A percentile compares a stretch with the other conserved stretches of the same genome.
These are phyloP conservation scores for Mucor plumbeus DNA, from an alignment of 371 early-diverging fungal genomes.

Conservation along the genomic window DNA sequence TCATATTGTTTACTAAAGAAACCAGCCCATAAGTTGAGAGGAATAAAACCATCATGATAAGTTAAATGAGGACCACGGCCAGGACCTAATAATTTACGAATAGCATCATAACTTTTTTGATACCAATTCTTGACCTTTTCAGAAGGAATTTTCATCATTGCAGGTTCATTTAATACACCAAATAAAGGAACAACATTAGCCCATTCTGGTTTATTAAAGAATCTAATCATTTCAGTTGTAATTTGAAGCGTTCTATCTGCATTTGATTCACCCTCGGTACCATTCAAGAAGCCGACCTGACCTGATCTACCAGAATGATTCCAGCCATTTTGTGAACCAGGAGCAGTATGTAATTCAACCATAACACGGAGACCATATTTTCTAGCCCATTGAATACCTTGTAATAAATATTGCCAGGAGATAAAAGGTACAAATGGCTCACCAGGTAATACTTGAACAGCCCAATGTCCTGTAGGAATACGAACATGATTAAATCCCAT, in stretches of 20 bases:
- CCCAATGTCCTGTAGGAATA: constrained; percentile 82
- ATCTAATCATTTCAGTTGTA: constrained; percentile 40
- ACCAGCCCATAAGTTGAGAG: constrained; percentile 40
- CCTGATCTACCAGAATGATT: constrained; percentile 69
- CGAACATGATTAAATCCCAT: constrained; percentile 78
- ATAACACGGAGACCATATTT: constrained; percentile 73
- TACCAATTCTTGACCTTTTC: constrained; percentile 42
- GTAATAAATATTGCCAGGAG: constrained; percentile 59
- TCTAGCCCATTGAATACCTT: constrained; percentile 70
- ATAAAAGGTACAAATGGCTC: constrained; percentile 69
- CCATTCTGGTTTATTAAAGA: constrained; percentile 56
- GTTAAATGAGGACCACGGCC: constrained; percentile 42
- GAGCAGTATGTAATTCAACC: constrained; percentile 78
- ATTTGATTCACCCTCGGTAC: constrained; percentile 41
- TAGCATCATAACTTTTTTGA: constrained; percentile 34
- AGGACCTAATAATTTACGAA: constrained; percentile 31
- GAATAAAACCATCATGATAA: constrained; percentile 54
- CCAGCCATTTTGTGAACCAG: constrained; percentile 83
- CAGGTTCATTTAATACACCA: constrained; percentile 60
- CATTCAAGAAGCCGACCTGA: constrained; percentile 55
- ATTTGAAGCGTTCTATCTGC: constrained; percentile 41
- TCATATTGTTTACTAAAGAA: constrained; percentile 41
- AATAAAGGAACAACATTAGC: constrained; percentile 56
- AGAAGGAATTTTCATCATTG: constrained; percentile 35
- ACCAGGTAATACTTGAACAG: constrained; percentile 42